Percentiles rank a stretch among this genome's conserved stretches.
These are phyloP conservation scores for Penicillium odoratum DNA, from an alignment of 495 filamentous ascomycete species.

Conservation along the genomic window DNA sequence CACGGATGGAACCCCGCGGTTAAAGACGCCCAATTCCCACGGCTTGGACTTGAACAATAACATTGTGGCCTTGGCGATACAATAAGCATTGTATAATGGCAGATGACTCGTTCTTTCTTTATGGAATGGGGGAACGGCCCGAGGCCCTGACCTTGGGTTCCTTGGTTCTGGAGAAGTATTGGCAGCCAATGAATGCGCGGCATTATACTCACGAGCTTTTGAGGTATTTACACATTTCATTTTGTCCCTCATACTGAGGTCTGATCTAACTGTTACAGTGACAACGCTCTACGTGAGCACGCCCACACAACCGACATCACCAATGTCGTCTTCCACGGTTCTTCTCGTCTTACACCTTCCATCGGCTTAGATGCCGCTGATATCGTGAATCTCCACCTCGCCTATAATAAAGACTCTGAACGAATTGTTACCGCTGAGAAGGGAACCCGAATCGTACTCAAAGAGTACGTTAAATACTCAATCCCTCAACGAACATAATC, in stretches of 20 bases:
- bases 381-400: constrained; percentile 28
- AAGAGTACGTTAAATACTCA: constrained; percentile 17
- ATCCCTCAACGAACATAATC: neutral
- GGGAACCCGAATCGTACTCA: constrained; percentile 20
- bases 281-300: constrained; percentile 20
- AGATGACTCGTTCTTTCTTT: constrained; percentile 30
- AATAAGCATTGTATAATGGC: neutral
- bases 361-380: constrained; percentile 23
- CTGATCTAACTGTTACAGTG: constrained; percentile 8
- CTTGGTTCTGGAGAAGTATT: constrained; percentile 29
- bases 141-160: constrained; percentile 29
- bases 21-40: neutral
- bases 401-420: constrained; percentile 26
- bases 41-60: neutral
- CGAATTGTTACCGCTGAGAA: constrained; percentile 23
- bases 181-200: constrained; percentile 30
- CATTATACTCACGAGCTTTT: constrained; percentile 27
- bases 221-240: constrained; percentile 6
- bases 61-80: constrained; percentile 11
- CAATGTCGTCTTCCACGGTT: constrained; percentile 23
- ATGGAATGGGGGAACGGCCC: constrained; percentile 29
- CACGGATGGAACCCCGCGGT: constrained; percentile 9
- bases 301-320: constrained; percentile 19
- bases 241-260: neutral
- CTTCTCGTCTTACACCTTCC: constrained; percentile 17